phyloP scores from a whole-genome alignment of 306 rosid genomes.

The Cucurbita moschata region DNA sequence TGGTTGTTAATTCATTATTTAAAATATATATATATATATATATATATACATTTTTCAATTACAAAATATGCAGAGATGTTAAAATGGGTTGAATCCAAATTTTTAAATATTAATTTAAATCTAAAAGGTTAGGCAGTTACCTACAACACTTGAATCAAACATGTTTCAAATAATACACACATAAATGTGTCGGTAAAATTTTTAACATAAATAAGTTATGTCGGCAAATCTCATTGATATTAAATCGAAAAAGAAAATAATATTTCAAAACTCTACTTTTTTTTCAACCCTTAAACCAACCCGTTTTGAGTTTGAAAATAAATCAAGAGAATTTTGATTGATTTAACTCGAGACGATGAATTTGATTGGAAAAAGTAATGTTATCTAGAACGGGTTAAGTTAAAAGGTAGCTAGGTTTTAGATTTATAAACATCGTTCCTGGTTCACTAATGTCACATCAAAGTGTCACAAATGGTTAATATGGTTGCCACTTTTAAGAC shows the following conservation, averaged over 20 bases:
- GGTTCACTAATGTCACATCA: neutral
- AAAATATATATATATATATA: too few relatives aligned
- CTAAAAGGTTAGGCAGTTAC: neutral
- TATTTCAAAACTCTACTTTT: neutral
- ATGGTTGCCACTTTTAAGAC: neutral
- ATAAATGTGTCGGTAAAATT: neutral
- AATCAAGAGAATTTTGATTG: neutral
- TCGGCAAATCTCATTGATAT: neutral
- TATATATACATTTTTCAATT: too few relatives aligned
- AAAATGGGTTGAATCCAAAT: too few relatives aligned
- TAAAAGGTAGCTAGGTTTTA: neutral
- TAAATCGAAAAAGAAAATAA: neutral
- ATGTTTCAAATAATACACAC: neutral
- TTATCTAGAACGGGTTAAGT: neutral
- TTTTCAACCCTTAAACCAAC: neutral
- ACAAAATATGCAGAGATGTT: too few relatives aligned
- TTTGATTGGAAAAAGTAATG: neutral
- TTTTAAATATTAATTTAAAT: too few relatives aligned
- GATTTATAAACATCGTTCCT: conserved; percentile 11
- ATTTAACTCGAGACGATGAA: neutral
- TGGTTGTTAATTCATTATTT: neutral
- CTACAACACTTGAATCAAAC: neutral
- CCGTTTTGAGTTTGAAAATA: neutral
- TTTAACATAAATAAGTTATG: neutral
- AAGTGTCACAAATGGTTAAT: conserved; percentile 5